Base-by-base conservation (phyloP, 148 eudicot genomes). In the Chenopodium suecicum region DNA sequence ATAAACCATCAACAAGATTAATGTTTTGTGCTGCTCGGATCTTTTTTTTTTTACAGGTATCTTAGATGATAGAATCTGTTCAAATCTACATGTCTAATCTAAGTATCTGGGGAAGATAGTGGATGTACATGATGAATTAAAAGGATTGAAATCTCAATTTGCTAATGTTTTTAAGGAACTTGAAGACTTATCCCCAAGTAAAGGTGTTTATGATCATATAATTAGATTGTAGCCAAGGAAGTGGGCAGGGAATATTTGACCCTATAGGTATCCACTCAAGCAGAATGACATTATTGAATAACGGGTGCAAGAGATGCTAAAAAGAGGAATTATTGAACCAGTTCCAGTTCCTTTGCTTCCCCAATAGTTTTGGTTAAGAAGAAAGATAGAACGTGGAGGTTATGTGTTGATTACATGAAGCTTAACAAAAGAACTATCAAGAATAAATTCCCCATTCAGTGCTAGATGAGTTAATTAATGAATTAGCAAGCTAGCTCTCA, bases 181-280 rank as follows among this genome's bases (percentile, higher is more conserved):
- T 4, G 2, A n/a, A 44, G 31, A n/a, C 1, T 23, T 73, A 9
- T 58, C 60, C 3, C 76, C 60, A 3, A 22, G 4, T 12, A 73
- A 58, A 10, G 76, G 76, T 3, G 16, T 73, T 0, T 41, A n/a
- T 73, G 58, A 73, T 23, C 76, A 73, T 46, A 47, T 11, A 9
- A 48, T 73, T 12, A 19, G 56, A 0, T 23, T 73, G 13, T 1
- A 47, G 9, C 9, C 2, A 5, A 17, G 54, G 1, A 10, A n/a
- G 0, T 14, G 13, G 14, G 31, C 4, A 20, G 76, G 47, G 1
- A 73, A 47, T 10, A 73, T 46, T 11, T 23, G 76, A 19, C 76
- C 76, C 22, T 73, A 73, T 41, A 73, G 60, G 8, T 73, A 73
- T 73, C 62, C 78, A 10, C 17, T 52, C 11, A 75, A 75, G 4